phyloP scores from a whole-genome alignment of 768 basidiomycete genomes.

The Phanerochaete carnosa region DNA sequence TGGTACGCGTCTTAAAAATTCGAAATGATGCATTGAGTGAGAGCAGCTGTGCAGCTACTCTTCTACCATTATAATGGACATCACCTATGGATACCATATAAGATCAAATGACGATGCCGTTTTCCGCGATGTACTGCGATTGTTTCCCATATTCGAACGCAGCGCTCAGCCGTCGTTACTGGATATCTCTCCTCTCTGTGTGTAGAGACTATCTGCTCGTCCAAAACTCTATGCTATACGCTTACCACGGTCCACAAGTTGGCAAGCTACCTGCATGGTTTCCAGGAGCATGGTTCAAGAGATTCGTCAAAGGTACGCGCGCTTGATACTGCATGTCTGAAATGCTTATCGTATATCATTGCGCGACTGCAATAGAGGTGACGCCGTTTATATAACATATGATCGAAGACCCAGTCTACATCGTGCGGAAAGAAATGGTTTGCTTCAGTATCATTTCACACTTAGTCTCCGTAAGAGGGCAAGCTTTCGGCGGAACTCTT shows the following conservation, averaged over 20 bases:
- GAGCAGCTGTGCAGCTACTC: slow-evolving; percentile 13
- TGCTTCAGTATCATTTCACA: neutral
- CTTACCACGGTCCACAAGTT: neutral
- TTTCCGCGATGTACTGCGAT: slow-evolving; percentile 24
- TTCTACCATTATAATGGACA: slow-evolving; percentile 27
- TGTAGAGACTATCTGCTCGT: neutral
- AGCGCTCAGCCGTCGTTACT: neutral
- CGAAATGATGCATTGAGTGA: no score
- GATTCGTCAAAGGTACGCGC: neutral
- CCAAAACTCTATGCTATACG: neutral
- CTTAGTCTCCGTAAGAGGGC: neutral
- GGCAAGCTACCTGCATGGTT: slow-evolving; percentile 6
- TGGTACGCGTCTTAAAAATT: no score
- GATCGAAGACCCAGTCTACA: slow-evolving; percentile 1
- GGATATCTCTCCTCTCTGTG: neutral
- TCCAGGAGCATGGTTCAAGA: slow-evolving; percentile 9
- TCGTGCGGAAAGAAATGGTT: slow-evolving; percentile 2
- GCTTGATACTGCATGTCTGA: neutral
- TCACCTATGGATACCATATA: slow-evolving; percentile 31
- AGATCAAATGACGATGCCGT: slow-evolving; percentile 27
- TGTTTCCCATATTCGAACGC: neutral
- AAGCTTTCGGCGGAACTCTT: neutral
- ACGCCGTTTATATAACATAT: slow-evolving; percentile 3
- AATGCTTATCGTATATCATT: neutral
- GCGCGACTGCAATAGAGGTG: neutral